A percentile compares a stretch with the other conserved stretches of the same genome.
phyloP scores from a whole-genome alignment of 495 filamentous ascomycete genomes.

The Aspergillus ostianus region DNA sequence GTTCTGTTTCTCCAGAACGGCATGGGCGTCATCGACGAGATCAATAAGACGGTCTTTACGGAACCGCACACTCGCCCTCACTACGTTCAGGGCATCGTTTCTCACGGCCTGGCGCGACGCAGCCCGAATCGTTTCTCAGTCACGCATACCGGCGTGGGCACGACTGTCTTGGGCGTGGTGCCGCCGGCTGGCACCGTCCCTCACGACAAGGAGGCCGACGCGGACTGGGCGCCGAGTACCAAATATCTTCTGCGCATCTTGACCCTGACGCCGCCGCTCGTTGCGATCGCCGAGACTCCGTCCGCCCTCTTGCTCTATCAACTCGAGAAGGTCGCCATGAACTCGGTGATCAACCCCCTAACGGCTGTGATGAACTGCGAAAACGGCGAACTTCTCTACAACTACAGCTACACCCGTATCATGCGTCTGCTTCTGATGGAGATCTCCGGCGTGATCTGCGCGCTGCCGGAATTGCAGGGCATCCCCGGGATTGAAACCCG shows the following conservation, averaged over 20 bases:
- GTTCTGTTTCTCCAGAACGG: slow-evolving; percentile 81
- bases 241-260: slow-evolving; percentile 51
- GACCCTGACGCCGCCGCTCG: slow-evolving; percentile 48
- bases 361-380: slow-evolving; percentile 68
- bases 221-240: slow-evolving; percentile 40
- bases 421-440: slow-evolving; percentile 66
- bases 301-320: slow-evolving; percentile 53
- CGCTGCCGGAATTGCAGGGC: slow-evolving; percentile 64
- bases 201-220: slow-evolving; percentile 17
- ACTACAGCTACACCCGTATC: slow-evolving; percentile 52
- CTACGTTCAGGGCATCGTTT: slow-evolving; percentile 72
- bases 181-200: slow-evolving; percentile 27
- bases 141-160: slow-evolving; percentile 61
- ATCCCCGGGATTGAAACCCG: slow-evolving; percentile 56
- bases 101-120: slow-evolving; percentile 58
- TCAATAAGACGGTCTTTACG: slow-evolving; percentile 67
- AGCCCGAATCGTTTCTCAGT: slow-evolving; percentile 53
- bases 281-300: slow-evolving; percentile 45
- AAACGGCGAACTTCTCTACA: slow-evolving; percentile 71
- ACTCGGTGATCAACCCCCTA: slow-evolving; percentile 77
- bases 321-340: slow-evolving; percentile 78
- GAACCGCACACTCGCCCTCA: slow-evolving; percentile 61
- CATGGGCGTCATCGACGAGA: slow-evolving; percentile 73
- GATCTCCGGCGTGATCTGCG: slow-evolving; percentile 59
- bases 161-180: slow-evolving; percentile 57